Evolutionary conservation across 1,284 basidiomycete species (phyloP), one percentile per base, ranked within the genome.

Genomic region (Tilletia walkeri): DNA sequence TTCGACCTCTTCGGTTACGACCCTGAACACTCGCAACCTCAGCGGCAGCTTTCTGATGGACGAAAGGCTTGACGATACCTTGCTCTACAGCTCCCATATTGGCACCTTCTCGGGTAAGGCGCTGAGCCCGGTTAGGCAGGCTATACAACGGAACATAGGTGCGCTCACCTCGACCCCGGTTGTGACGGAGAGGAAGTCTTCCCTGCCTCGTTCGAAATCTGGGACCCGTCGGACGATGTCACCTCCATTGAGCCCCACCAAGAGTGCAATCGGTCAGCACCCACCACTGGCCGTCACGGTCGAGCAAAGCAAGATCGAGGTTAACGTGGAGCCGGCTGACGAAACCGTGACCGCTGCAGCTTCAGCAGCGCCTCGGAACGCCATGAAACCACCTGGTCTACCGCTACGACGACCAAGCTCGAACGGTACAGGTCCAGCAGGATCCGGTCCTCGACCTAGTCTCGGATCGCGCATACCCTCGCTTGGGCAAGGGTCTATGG

Each of bases 31-130:
- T 38, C 59, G 59, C 18, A 63, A 63, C 34, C 1, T 63, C 30
- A 39, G 34, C 16, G 59, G 59, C 30, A 39, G 59, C 59, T 63
- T 63, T 36, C 36, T 63, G 59, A 36, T 63, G 34, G 59, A 63
- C 38, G 59, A 63, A 7, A 10, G 4, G 36, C 7, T 63, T 34
- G 59, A 63, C 34, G 59, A 63, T 18, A 20, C 34, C 36, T 12
- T 63, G 59, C 38, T 63, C 14, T 63, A 10, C 16, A 38, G 34
- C 14, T 16, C 59, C 7, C 7, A 63, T 36, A 38, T 63, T 38
- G 59, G 59, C 59, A 63, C 59, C 4, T 63, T 63, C 38, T 63
- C 59, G 34, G 34, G 36, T 36, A 63, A 63, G 36, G 18, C 12
- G 30, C 34, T 63, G 9, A 45, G 41, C 41, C 41, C 41, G 41